Base-by-base conservation (phyloP, 305 asterid genomes). In the Coffea humblotiana region DNA sequence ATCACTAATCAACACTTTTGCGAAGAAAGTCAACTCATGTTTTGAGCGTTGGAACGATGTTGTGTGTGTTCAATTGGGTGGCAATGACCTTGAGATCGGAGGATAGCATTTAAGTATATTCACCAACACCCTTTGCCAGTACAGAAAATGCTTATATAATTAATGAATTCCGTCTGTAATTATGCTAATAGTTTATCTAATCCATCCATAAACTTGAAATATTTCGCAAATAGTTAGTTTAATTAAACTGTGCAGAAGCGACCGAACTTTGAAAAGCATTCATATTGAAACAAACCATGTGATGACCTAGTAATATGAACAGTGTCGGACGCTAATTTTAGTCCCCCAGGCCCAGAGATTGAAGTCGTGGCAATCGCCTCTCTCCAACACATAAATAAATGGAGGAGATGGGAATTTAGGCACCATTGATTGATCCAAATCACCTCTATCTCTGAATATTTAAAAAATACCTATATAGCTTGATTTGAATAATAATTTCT, bases 41-140 rank as follows among this genome's bases (percentile, higher is more conserved):
- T 37, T 84, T 76, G 76, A 77, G 83, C 78, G 76, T 85, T 82
- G 82, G 84, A 83, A 83, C 85, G 80, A 81, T 81, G 82, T 83
- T 85, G 71, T 80, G 29, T 79, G 48, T 70, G 71, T 81, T 73
- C 77, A 75, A 77, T 48, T 68, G 84, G 84, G 80, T 83, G 79
- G 78, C 83, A 43, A 79, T 68, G 71, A 49, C 89, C 86, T 83
- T 76, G 89, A 89, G 89, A 89, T 81, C 74, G 86, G 76, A 87
- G 85, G 72, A 77, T 11, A 43, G 0, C 13, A 66, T 35, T 61
- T 18, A 72, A 47, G 45, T 54, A 63, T 61, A 47, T 11, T 52
- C n/a, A 35, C 40, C 9, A 32, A 27, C 70, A 65, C 32, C 32
- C 19, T 64, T 25, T 35, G 43, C 51, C 60, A 63, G 7, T 68